Base-by-base conservation (phyloP, 176 grass and related monocot genomes). In the Poa annua region DNA sequence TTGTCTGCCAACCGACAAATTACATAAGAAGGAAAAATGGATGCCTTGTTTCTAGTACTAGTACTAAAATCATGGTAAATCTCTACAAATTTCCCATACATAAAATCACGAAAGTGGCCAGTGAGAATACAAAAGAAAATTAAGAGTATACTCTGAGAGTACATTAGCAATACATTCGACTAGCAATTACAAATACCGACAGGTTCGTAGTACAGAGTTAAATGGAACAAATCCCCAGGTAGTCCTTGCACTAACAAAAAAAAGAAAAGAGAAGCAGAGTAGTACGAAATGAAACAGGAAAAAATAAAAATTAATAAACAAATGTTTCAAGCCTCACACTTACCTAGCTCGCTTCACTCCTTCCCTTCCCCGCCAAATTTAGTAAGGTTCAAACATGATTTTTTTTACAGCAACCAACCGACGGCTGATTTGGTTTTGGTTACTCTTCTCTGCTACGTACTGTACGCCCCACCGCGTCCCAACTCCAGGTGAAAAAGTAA, bases 161-260 rank as follows among this genome's bases (percentile, higher is more conserved):
- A 56, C 79, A 60, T 25, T 78, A 36, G 61, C 33, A 64, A 47
- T 72, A 17, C 54, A 60, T 86, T 59, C 62, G 32, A 39, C 77
- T 76, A 85, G 50, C 61, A 81, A 68, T 44, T 76, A 68, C 72
- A 75, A 26, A 67, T 79, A 59, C 65, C 62, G 73, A 74, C 45
- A 42, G 8, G 52, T 62, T 68, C 50, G 80, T 41, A 74, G 77
- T 79, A 86, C 60, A 83, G 13, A 75, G 67, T 80, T 67, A 69
- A 86, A 74, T 74, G 41, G 20, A 83, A 86, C 42, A 79, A 66
- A 74, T 80, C 76, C 70, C 66, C 73, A 90, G 51, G 82, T 56
- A 64, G 88, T 87, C 83, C 83, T 88, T 74, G 79, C 74, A 53
- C 88, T 84, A 89, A 64, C 53, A 85, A 81, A 48, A 88, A 88